Evolutionary conservation across 83 land plant genomes (phyloP).

Genomic region (Picea mariana): DNA sequence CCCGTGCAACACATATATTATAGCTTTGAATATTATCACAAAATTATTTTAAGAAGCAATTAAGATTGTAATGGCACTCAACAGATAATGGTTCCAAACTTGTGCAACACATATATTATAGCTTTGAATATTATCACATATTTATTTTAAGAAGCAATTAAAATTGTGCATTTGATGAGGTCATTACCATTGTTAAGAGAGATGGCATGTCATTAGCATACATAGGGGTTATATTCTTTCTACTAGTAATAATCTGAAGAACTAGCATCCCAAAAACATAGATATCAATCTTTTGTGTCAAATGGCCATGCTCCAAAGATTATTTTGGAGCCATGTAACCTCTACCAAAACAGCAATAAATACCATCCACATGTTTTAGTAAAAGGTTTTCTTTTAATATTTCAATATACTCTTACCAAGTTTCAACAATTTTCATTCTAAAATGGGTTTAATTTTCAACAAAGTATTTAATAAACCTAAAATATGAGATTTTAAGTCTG

Average conservation of each 20-base stretch:
- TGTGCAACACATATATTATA: background rate
- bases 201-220: background rate
- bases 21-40: too few species aligned
- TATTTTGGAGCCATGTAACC: constrained; percentile 21
- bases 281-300: constrained; percentile 10
- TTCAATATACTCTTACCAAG: background rate
- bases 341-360: background rate
- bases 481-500: constrained; percentile 41
- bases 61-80: background rate
- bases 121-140: too few species aligned
- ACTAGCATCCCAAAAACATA: constrained; percentile 15
- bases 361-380: too few species aligned
- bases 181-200: background rate
- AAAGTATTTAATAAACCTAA: constrained; percentile 41
- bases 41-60: background rate
- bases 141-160: too few species aligned
- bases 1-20: too few species aligned
- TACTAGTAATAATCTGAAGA: constrained; percentile 6
- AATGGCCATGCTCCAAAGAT: background rate
- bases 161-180: too few species aligned
- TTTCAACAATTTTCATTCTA: constrained; percentile 39
- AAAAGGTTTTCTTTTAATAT: too few species aligned
- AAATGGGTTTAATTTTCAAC: constrained; percentile 29
- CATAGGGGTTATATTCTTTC: background rate
- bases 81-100: background rate